Conservation (phyloP, 208 protist species). For the Naegleria fowleri region DNA sequence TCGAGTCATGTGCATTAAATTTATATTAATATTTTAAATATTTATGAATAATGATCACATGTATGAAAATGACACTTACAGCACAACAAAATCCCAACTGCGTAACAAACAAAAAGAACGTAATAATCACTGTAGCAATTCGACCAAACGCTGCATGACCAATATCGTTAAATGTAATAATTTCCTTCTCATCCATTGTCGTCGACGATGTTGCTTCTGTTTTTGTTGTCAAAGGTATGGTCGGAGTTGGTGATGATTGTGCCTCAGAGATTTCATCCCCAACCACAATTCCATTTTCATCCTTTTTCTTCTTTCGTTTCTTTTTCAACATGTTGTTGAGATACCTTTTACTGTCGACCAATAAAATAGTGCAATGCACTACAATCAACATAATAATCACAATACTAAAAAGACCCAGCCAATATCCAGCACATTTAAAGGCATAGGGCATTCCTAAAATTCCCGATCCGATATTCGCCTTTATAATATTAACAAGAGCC, state of each 20-base stretch:
- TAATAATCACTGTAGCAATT: background rate
- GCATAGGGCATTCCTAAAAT: conserved; percentile 9
- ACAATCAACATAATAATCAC: background rate
- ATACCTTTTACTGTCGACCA: background rate
- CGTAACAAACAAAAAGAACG: background rate
- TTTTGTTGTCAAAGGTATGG: background rate
- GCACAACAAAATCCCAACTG: conserved; percentile 24
- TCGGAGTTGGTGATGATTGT: too few species aligned
- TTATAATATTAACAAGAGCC: background rate
- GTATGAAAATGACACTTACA: background rate
- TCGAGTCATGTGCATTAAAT: too few species aligned
- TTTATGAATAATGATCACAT: too few species aligned
- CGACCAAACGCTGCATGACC: background rate
- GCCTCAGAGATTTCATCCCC: too few species aligned
- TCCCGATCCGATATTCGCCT: conserved; percentile 3
- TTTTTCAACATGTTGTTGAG: background rate
- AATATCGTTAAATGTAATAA: background rate
- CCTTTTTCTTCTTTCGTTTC: background rate
- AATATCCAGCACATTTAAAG: background rate
- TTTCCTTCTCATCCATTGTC: background rate
- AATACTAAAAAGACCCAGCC: background rate
- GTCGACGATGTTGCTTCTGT: background rate
- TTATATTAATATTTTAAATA: too few species aligned
- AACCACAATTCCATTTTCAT: background rate
- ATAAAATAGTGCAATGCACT: background rate